Conservation (phyloP, 345 rosid species). For the Fremontodendron californicum region DNA sequence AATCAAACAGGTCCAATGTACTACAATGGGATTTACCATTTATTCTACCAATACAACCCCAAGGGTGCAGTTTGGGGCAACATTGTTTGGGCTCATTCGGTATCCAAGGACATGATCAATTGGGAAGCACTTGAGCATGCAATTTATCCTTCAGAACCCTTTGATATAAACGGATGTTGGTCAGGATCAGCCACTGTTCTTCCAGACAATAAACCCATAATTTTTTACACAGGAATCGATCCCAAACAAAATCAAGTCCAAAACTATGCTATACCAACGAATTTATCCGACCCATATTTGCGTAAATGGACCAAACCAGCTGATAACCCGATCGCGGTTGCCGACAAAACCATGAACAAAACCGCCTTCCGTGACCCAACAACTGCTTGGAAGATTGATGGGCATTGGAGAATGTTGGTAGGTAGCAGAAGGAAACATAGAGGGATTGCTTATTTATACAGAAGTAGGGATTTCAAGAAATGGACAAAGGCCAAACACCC, state of each 20-base stretch:
- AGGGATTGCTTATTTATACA: constrained; percentile 61
- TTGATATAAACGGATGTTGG: constrained; percentile 81
- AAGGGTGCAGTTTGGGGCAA: constrained; percentile 91
- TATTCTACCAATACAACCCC: constrained; percentile 93
- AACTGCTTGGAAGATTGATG: constrained; percentile 63
- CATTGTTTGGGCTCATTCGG: constrained; percentile 96
- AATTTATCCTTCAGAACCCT: constrained; percentile 59
- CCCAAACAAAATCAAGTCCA: constrained; percentile 45
- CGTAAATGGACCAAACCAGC: constrained; percentile 76
- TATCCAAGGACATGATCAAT: constrained; percentile 72
- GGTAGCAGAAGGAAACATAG: constrained; percentile 49
- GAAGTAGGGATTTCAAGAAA: constrained; percentile 56
- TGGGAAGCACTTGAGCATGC: constrained; percentile 78
- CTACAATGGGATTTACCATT: constrained; percentile 75
- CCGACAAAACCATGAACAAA: constrained; percentile 46
- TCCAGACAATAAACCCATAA: constrained; percentile 50
- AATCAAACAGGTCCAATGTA: constrained; percentile 55
- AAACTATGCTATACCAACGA: constrained; percentile 67
- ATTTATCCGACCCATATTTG: constrained; percentile 70
- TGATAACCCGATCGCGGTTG: constrained; percentile 57
- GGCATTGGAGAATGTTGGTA: constrained; percentile 60
- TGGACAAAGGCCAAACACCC: constrained; percentile 76
- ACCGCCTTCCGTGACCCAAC: constrained; percentile 90
- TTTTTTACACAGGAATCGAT: constrained; percentile 77
- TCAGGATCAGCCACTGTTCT: constrained; percentile 85